Conservation (phyloP, 1,284 basidiomycete genomes). For the Cutaneotrichosporon dermatis region DNA sequence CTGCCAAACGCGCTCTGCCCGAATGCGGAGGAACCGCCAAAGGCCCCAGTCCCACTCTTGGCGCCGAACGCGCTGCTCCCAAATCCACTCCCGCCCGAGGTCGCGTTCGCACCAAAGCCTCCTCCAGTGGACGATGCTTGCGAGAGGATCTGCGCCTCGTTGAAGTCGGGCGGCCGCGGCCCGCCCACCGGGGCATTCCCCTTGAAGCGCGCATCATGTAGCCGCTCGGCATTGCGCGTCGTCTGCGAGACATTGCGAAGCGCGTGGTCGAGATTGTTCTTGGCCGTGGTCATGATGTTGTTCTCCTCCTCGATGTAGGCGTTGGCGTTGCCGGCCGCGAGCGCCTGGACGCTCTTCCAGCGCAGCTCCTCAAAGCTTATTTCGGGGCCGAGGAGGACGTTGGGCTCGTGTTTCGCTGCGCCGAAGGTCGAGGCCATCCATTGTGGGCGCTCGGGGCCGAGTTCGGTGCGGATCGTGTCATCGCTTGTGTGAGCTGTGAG, state of each 20-base stretch:
- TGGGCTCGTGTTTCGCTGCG: constrained; percentile 65
- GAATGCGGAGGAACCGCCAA: not conserved
- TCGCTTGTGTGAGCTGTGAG: constrained; percentile 24
- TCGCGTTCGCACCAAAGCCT: constrained; percentile 2
- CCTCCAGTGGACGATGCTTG: not conserved
- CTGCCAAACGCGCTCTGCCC: constrained; percentile 13
- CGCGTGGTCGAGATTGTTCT: constrained; percentile 28
- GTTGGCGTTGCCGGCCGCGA: constrained; percentile 1
- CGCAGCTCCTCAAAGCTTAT: constrained; percentile 76
- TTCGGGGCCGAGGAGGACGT: constrained; percentile 65
- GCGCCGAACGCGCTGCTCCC: constrained; percentile 10
- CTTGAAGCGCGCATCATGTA: constrained; percentile 39
- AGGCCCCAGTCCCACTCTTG: not conserved
- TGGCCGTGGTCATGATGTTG: constrained; percentile 22
- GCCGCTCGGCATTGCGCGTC: constrained; percentile 27
- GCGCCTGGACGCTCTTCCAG: constrained; percentile 60
- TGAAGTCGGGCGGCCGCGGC: constrained; percentile 29
- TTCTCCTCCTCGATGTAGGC: constrained; percentile 37
- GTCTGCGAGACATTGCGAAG: constrained; percentile 25
- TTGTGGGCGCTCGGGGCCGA: constrained; percentile 53
- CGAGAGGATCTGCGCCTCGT: constrained; percentile 28
- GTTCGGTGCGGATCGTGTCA: constrained; percentile 34
- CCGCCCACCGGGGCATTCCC: constrained; percentile 17
- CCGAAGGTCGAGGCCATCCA: constrained; percentile 83
- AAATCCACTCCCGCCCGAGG: constrained; percentile 8